Percentiles rank a stretch among this genome's conserved stretches.
Evolutionary conservation across 2,329 filamentous ascomycete species (phyloP).

Genomic region (Beauveria scarabaeidicola): DNA sequence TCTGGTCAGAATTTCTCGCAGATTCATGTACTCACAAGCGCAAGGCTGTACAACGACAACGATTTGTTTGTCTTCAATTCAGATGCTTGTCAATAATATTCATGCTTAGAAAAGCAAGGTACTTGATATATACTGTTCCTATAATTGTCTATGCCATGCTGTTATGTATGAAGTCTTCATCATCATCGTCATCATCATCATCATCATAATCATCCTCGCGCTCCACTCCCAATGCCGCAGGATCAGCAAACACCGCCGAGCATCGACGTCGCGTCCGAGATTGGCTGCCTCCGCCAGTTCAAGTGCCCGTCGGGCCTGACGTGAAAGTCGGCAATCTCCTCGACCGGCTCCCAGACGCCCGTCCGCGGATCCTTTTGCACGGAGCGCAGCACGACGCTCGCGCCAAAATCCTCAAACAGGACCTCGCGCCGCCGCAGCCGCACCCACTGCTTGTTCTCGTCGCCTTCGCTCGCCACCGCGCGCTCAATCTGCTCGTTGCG

Average conservation of each 20-base stretch:
- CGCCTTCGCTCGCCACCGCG: conserved; percentile 23
- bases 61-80: too few species aligned
- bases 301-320: conserved; percentile 24
- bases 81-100: too few species aligned
- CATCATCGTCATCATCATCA: neutral
- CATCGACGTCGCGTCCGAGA: conserved; percentile 26
- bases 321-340: conserved; percentile 27
- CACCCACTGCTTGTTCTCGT: conserved; percentile 29
- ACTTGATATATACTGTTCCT: neutral
- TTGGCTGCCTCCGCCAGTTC: conserved; percentile 27
- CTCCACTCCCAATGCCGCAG: neutral
- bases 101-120: too few species aligned
- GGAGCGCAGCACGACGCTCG: conserved; percentile 29
- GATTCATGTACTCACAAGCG: too few species aligned
- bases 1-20: too few species aligned
- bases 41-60: too few species aligned
- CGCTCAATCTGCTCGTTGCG: conserved; percentile 29
- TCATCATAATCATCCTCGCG: neutral
- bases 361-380: conserved; percentile 23
- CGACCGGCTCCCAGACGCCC: conserved; percentile 29
- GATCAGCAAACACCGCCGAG: conserved; percentile 20
- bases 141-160: neutral
- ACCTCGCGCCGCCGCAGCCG: conserved; percentile 29
- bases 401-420: conserved; percentile 30
- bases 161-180: neutral